phyloP scores from a whole-genome alignment of 2,329 filamentous ascomycete species.

The Plectosphaerella cucumerina region DNA sequence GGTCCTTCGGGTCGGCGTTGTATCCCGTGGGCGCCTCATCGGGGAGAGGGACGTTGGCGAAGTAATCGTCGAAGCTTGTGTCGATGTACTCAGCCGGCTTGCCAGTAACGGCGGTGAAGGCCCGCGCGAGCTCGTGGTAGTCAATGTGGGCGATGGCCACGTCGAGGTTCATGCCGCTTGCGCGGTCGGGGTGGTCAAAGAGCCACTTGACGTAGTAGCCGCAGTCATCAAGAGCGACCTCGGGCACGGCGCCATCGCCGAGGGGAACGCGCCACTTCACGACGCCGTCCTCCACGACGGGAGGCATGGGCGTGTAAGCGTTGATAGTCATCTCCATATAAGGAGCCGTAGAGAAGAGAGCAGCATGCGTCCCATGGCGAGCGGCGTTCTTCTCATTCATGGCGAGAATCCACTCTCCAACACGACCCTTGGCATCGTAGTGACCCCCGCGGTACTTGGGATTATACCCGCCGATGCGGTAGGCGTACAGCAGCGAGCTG shows the following conservation, averaged over 20 bases:
- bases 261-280: constrained; percentile 38
- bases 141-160: constrained; percentile 36
- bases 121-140: constrained; percentile 32
- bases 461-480: constrained; percentile 42
- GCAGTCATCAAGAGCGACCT: constrained; percentile 41
- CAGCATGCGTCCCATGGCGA: neutral
- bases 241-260: constrained; percentile 31
- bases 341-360: constrained; percentile 35
- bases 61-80: constrained; percentile 29
- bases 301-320: constrained; percentile 31
- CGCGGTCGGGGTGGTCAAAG: constrained; percentile 38
- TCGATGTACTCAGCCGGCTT: constrained; percentile 34
- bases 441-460: constrained; percentile 41
- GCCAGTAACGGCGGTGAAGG: constrained; percentile 38
- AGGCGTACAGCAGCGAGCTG: constrained; percentile 43
- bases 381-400: constrained; percentile 24
- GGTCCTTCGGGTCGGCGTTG: constrained; percentile 23
- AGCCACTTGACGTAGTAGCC: constrained; percentile 42
- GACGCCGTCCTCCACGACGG: constrained; percentile 31
- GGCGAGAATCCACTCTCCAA: constrained; percentile 37
- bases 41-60: constrained; percentile 10
- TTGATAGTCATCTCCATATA: constrained; percentile 42
- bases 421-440: constrained; percentile 41
- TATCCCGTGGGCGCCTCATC: constrained; percentile 28
- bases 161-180: constrained; percentile 40